Percentiles rank a stretch among this genome's conserved stretches.
Evolutionary conservation across 139 green algal species (phyloP).

Genomic region (Pleodorina starrii): DNA sequence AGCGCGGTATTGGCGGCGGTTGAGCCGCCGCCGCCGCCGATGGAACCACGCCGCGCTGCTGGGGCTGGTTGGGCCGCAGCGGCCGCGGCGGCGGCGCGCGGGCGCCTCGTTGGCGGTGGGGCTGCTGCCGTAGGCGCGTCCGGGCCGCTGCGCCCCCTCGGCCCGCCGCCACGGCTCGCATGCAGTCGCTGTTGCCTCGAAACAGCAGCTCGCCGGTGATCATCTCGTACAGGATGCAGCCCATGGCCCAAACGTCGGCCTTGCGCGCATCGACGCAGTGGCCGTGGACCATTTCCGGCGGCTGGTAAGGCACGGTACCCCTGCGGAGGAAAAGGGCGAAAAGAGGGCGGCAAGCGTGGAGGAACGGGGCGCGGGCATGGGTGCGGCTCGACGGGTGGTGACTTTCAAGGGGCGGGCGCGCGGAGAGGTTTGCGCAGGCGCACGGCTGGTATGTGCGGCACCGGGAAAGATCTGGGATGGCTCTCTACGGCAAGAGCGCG

Average conservation of each 20-base stretch:
- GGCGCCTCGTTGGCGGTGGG: background rate
- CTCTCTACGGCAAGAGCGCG: no score
- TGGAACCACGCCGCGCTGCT: background rate
- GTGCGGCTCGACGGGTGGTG: no score
- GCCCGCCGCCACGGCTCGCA: constrained; percentile 14
- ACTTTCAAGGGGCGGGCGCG: no score
- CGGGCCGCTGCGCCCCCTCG: background rate
- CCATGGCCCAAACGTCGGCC: constrained; percentile 88
- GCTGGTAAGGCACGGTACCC: constrained; percentile 51
- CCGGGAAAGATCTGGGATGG: no score
- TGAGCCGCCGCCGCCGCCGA: background rate
- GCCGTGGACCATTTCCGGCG: constrained; percentile 47
- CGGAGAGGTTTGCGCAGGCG: no score
- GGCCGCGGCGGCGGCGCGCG: background rate
- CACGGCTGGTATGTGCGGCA: no score
- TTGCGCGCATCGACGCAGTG: constrained; percentile 45
- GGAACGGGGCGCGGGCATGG: no score
- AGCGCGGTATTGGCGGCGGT: background rate
- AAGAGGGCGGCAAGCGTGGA: no score
- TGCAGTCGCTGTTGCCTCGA: constrained; percentile 43
- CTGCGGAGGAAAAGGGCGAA: no score
- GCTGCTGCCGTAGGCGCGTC: background rate
- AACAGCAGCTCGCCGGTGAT: constrained; percentile 77
- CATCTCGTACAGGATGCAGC: constrained; percentile 90
- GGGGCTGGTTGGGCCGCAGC: background rate